Conservation (phyloP, 108 stramenopile species). For the Pinguiococcus pyrenoidosus region DNA sequence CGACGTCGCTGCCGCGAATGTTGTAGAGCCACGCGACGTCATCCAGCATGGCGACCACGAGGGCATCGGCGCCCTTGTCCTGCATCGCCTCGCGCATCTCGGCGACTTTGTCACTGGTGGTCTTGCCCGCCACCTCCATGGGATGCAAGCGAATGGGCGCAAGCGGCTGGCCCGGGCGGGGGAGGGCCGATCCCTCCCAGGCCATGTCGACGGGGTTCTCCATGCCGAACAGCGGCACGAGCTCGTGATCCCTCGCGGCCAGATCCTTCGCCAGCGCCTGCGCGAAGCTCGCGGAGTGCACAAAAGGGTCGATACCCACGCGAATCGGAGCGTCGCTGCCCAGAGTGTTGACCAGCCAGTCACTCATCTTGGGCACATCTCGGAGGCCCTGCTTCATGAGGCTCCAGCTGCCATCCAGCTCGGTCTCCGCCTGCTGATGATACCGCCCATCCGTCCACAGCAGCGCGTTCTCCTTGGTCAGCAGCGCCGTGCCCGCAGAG, state of each 20-base stretch:
- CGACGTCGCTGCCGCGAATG: constrained; percentile 68
- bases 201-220: constrained; percentile 68
- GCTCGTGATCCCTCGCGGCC: background rate
- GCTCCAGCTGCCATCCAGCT: constrained; percentile 48
- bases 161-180: constrained; percentile 56
- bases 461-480: constrained; percentile 41
- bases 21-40: constrained; percentile 93
- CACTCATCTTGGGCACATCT: constrained; percentile 20
- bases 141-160: constrained; percentile 75
- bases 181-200: constrained; percentile 61
- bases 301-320: constrained; percentile 6
- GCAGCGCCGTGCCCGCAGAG: constrained; percentile 82
- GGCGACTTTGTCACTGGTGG: constrained; percentile 57
- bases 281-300: constrained; percentile 11
- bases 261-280: background rate
- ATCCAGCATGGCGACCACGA: constrained; percentile 75
- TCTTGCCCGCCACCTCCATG: constrained; percentile 66
- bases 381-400: constrained; percentile 57
- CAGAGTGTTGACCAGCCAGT: constrained; percentile 16
- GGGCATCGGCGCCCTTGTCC: constrained; percentile 55
- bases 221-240: constrained; percentile 1
- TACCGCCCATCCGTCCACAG: constrained; percentile 95
- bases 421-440: constrained; percentile 70
- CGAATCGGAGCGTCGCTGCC: constrained; percentile 9
- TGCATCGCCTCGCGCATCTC: constrained; percentile 42